Percentiles rank a stretch among this genome's conserved stretches.
These are phyloP conservation scores for Mycena floridula DNA, from an alignment of 768 basidiomycete genomes.

Conservation along the genomic window DNA sequence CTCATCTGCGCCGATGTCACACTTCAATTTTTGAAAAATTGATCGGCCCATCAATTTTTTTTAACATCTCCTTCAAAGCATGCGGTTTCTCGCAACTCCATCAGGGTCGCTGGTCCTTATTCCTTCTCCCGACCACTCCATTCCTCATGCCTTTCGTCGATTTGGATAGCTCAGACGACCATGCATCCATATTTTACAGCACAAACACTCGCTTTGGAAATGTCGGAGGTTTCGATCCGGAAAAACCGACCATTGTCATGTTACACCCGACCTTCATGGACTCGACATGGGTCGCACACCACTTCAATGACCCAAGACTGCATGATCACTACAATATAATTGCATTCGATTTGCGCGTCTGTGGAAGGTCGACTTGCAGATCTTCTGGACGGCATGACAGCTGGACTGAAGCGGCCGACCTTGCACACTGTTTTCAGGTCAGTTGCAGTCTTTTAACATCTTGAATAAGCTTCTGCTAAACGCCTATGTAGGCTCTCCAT, in stretches of 20 bases:
- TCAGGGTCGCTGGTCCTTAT: too few species aligned
- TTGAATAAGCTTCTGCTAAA: neutral
- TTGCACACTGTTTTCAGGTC: constrained; percentile 62
- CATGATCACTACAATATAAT: constrained; percentile 58
- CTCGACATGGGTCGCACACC: constrained; percentile 59
- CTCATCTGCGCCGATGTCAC: too few species aligned
- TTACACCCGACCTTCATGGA: constrained; percentile 67
- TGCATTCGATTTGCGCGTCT: constrained; percentile 66
- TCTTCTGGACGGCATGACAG: constrained; percentile 56
- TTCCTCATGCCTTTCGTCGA: constrained; percentile 62
- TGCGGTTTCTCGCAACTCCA: too few species aligned
- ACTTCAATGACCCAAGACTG: constrained; percentile 63
- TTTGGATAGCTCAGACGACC: constrained; percentile 55
- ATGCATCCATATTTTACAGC: constrained; percentile 65
- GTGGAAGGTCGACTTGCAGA: constrained; percentile 50
- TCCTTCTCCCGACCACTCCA: neutral
- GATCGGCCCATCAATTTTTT: too few species aligned
- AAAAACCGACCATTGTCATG: constrained; percentile 61
- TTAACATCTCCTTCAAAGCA: too few species aligned
- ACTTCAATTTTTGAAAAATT: too few species aligned
- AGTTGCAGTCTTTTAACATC: constrained; percentile 13
- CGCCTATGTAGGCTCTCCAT: constrained; percentile 40
- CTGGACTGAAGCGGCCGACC: constrained; percentile 77
- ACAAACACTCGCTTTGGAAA: constrained; percentile 56
- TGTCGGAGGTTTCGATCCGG: constrained; percentile 60